These are phyloP conservation scores for Raphanus raphanistrum DNA, from an alignment of 345 rosid genomes.

Conservation along the genomic window DNA sequence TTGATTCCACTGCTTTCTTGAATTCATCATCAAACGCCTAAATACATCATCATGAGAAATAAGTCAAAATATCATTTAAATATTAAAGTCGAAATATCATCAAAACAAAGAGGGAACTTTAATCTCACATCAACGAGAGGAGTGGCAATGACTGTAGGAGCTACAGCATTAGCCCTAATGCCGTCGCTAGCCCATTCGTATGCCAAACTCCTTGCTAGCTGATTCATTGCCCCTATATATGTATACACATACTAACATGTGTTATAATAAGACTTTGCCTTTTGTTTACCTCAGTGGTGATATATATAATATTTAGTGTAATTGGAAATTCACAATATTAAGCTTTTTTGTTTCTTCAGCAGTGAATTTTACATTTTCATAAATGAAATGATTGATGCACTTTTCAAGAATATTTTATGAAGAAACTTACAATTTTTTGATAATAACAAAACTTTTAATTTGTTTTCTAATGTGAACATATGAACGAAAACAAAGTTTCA, in stretches of 20 bases:
- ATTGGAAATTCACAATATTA: not conserved
- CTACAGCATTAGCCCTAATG: not conserved
- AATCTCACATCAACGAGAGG: not conserved
- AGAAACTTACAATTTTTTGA: not conserved
- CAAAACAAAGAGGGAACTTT: not conserved
- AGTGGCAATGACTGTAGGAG: not conserved
- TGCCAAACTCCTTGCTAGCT: not conserved
- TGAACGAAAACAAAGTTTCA: not conserved
- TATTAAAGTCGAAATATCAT: not conserved
- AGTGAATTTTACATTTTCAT: not conserved
- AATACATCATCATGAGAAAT: not conserved
- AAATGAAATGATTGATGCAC: not conserved
- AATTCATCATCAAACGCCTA: not conserved
- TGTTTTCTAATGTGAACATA: not conserved
- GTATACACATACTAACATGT: not conserved
- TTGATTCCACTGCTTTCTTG: not conserved
- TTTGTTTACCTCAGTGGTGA: not conserved
- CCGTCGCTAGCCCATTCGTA: not conserved
- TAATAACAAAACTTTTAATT: not conserved
- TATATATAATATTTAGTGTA: not conserved
- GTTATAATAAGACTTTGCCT: not conserved
- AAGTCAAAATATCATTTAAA: not conserved
- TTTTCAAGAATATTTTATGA: not conserved
- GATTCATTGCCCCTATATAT: conserved; percentile 21
- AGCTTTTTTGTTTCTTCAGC: not conserved